Base-by-base conservation (phyloP, 23 red algal species). In the Gracilariopsis chorda region DNA sequence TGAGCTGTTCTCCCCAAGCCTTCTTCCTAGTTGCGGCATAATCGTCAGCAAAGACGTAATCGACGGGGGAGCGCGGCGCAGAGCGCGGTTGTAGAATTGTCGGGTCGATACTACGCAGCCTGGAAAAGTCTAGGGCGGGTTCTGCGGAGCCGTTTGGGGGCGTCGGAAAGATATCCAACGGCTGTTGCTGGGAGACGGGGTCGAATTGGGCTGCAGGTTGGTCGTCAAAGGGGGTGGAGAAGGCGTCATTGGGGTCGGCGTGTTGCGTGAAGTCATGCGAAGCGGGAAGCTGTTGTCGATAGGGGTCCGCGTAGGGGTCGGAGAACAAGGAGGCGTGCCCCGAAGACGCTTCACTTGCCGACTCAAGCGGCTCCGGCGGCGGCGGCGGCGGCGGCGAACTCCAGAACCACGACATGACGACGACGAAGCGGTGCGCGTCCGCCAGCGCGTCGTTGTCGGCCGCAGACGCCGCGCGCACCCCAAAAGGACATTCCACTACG, bases 1-100 rank as follows among this genome's bases (percentile, higher is more conserved):
- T 98, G 82, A 98, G 92, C 57, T 98, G 96, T 60, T 98, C 96
- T 48, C 78, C 86, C 77, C 92, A 90, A 42, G 48, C 34, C 96
- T 98, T 98, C 43, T 98, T 94, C 20, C 96, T 86, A 48, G 83
- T 76, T 2, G 81, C 86, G 32, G 45, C 55, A 81, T 86, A 94
- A 52, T 94, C 87, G 35, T 98, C 92, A 14, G 91, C 68, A 46
- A 98, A 94, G 29, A 94, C 77, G 48, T 94, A 94, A 48, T 94
- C 88, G 51, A 94, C 79, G 25, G 56, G 39, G 41, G 40, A 23
- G 10, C 30, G 45, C 35, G 59, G 21, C 4, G 60, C 17, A 10
- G 63, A 11, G 39, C 75, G 75, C 33, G 88, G 53, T n/a, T 35
- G 48, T 13, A 91, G 48, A 40, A 70, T 52, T 1, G 30, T 3